Percentiles rank a stretch among this genome's conserved stretches.
These are phyloP conservation scores for Ogataea methanolica DNA, from an alignment of 805 yeast genomes.

Conservation along the genomic window DNA sequence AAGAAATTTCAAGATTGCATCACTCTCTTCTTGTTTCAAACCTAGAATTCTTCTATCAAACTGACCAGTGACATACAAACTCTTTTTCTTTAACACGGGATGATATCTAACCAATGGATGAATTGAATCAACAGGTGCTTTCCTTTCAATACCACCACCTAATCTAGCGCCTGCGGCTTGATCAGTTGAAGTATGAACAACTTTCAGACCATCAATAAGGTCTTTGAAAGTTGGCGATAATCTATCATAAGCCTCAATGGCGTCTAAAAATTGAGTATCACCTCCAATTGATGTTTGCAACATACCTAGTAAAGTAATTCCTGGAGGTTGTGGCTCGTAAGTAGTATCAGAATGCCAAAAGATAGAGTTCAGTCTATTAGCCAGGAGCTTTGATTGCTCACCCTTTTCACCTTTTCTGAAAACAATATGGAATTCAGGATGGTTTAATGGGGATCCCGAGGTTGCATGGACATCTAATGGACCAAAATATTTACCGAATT, in stretches of 20 bases:
- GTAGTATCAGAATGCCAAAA: constrained; percentile 72
- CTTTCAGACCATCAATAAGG: constrained; percentile 54
- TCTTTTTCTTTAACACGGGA: constrained; percentile 60
- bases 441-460: constrained; percentile 57
- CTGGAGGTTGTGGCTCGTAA: constrained; percentile 69
- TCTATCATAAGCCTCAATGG: constrained; percentile 61
- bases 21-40: constrained; percentile 64
- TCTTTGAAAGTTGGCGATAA: constrained; percentile 59
- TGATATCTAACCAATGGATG: constrained; percentile 66
- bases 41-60: constrained; percentile 63
- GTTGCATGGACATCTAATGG: constrained; percentile 69
- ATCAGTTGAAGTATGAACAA: constrained; percentile 60
- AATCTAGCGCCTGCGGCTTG: constrained; percentile 54
- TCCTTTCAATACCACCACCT: constrained; percentile 56
- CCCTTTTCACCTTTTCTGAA: constrained; percentile 41
- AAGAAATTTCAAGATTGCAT: constrained; percentile 49
- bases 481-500: constrained; percentile 63
- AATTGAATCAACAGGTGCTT: constrained; percentile 51
- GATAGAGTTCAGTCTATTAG: constrained; percentile 32
- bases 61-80: constrained; percentile 49
- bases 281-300: constrained; percentile 56
- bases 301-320: constrained; percentile 59
- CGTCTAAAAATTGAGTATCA: constrained; percentile 65
- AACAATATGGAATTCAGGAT: constrained; percentile 57
- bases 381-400: constrained; percentile 32